These are phyloP conservation scores for Mortierella sp. DNA, from an alignment of 371 early-diverging fungal species.

Conservation along the genomic window DNA sequence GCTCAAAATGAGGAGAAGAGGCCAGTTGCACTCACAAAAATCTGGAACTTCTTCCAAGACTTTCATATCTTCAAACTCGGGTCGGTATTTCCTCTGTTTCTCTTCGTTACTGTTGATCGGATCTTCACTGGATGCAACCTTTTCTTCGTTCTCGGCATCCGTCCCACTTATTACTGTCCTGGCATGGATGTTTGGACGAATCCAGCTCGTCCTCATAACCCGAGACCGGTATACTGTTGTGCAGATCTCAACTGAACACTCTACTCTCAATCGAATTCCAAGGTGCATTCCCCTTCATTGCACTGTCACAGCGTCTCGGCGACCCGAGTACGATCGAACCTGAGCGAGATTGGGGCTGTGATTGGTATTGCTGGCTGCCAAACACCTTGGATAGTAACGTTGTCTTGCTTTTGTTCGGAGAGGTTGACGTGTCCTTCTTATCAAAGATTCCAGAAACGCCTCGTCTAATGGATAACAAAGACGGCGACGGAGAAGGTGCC, in stretches of 20 bases:
- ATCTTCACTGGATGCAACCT: background rate
- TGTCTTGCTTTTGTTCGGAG: slow-evolving; percentile 7
- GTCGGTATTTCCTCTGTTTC: background rate
- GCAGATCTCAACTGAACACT: slow-evolving; percentile 23
- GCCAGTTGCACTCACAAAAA: slow-evolving; percentile 22
- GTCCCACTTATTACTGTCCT: slow-evolving; percentile 29
- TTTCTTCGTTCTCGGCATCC: slow-evolving; percentile 22
- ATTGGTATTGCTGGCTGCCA: slow-evolving; percentile 12
- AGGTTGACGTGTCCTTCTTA: slow-evolving; percentile 1
- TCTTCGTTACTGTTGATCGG: background rate
- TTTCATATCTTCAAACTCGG: slow-evolving; percentile 36
- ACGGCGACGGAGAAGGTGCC: background rate
- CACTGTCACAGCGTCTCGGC: background rate
- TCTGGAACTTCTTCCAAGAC: slow-evolving; percentile 37
- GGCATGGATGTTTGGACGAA: slow-evolving; percentile 18
- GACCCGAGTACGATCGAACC: background rate
- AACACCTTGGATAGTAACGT: slow-evolving; percentile 14
- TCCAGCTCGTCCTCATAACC: slow-evolving; percentile 45
- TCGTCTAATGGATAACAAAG: slow-evolving; percentile 1
- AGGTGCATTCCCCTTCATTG: background rate
- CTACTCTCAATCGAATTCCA: slow-evolving; percentile 9
- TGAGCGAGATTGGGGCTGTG: background rate
- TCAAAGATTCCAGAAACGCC: background rate
- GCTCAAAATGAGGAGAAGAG: background rate
- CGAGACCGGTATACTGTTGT: slow-evolving; percentile 23